Base-by-base conservation (phyloP, 306 rosid species). In the Trifolium dubium region DNA sequence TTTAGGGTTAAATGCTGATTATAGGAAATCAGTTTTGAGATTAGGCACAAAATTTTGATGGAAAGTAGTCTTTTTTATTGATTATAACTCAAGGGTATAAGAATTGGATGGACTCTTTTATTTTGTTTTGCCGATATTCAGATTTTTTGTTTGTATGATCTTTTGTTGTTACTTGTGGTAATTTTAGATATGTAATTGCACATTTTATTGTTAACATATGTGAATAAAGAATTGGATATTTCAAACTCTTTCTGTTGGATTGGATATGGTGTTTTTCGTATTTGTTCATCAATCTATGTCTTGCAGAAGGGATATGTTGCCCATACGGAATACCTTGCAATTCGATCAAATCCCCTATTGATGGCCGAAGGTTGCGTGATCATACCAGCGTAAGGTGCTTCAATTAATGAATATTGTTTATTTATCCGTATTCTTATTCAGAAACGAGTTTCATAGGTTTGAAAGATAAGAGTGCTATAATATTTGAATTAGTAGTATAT, bases 301-400 rank as follows among this genome's bases (percentile, higher is more conserved):
- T 55, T 80, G 83, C 86, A 88, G 98, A 93, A 70, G 90, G 89
- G 69, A 67, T 83, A 44, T 81, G 84, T 84, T 83, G 87, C 86
- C 76, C 84, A 11, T 68, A 73, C 78, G 90, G 88, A 78, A 82
- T 83, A 73, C 60, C 88, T 30, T 78, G 66, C 82, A 79, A 71
- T 73, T 79, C 90, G 77, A 77, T 74, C 68, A 89, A 81, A 85
- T 67, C 84, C 86, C 65, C 83, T 64, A 75, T 69, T 64, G 91
- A 88, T 75, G 72, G 88, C 41, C 79, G 86, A 86, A 83, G 91
- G 79, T 76, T 75, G 66, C 75, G 80, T 71, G 86, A 82, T 69
- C 81, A 56, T 82, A 68, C 80, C 34, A 64, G 81, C 74, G n/a
- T 68, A 72, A 89, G 96, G 96, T 91, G 46, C 47, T 65, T 34